Base-by-base conservation (phyloP, 2,329 filamentous ascomycete genomes). In the Xylariales sp. region DNA sequence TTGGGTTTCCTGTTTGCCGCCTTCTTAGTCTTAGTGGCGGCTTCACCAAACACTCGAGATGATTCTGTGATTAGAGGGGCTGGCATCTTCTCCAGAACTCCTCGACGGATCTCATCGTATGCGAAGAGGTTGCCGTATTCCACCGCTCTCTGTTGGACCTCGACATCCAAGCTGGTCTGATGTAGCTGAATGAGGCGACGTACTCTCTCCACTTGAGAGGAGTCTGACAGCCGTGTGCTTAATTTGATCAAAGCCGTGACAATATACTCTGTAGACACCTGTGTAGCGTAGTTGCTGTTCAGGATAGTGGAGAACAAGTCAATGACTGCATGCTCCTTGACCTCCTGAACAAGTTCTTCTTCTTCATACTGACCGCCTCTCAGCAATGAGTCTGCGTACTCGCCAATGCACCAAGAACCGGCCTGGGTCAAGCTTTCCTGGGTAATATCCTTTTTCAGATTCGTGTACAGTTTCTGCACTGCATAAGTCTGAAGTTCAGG, bases 1-100 rank as follows among this genome's bases (percentile, higher is more conserved):
- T 84, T 90, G 44, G 83, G 80, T 60, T 83, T 87, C 53, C 88
- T 80, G 59, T 86, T 88, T 45, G 80, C 74, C 36, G 78, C 71
- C 57, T 83, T 81, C 61, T 78, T 83, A 49, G 76, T 73, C 54
- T 84, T 78, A 62, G 82, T 82, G 2, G 80, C 73, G 1, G 88
- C 83, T 55, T 91, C 86, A 31, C 90, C 90, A 14, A 98, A 73
- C 3, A 96, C 90, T 46, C 91, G 78, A 41, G 93, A 91, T 61
- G 95, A 88, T 61, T 98, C 93, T 51, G 91, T 88, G 57, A 98
- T 97, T 62, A 97, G 91, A 7, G 93, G 93, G 2, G 93, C 80
- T 6, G 93, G 93, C 94, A 98, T 98, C 63, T 93, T 94, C 66
- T 98, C 93, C 9, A 98, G 71, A 3, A 98, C 93, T 44, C 93